These are phyloP conservation scores for Candida stauntonica DNA, from an alignment of 805 yeast species.

Conservation along the genomic window DNA sequence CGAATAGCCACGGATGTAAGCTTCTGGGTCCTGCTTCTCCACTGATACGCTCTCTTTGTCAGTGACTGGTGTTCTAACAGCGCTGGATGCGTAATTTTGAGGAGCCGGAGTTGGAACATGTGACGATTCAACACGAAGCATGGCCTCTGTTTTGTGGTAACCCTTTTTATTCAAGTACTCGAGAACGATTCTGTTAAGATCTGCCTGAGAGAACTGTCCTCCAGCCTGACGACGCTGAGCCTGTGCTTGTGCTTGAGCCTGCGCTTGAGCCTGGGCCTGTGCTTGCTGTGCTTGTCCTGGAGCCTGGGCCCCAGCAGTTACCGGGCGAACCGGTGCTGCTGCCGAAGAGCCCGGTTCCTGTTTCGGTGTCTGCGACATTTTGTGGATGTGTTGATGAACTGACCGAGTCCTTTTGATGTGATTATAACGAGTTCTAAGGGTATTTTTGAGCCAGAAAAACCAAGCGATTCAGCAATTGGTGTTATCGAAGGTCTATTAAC, in stretches of 20 bases:
- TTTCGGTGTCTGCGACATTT: conserved; percentile 3
- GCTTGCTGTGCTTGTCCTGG: neutral
- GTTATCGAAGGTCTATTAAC: too few relatives aligned
- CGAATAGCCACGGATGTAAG: conserved; percentile 75
- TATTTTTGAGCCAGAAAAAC: too few relatives aligned
- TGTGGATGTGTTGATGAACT: too few relatives aligned
- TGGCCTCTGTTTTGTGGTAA: conserved; percentile 88
- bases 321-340: too few relatives aligned
- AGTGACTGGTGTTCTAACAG: conserved; percentile 17
- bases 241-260: conserved; percentile 7
- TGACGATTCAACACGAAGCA: conserved; percentile 81
- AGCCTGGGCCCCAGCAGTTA: neutral
- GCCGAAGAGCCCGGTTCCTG: neutral
- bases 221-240: conserved; percentile 23
- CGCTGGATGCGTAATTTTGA: conserved; percentile 25
- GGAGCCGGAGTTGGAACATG: conserved; percentile 50
- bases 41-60: conserved; percentile 18
- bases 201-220: conserved; percentile 69
- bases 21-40: conserved; percentile 44
- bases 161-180: conserved; percentile 94
- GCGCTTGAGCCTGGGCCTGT: conserved; percentile 1
- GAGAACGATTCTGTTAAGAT: conserved; percentile 84
- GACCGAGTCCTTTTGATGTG: too few relatives aligned
- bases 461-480: too few relatives aligned
- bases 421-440: too few relatives aligned